Base-by-base conservation (phyloP, 192 early-diverging fungal species). In the Backusella luteola region DNA sequence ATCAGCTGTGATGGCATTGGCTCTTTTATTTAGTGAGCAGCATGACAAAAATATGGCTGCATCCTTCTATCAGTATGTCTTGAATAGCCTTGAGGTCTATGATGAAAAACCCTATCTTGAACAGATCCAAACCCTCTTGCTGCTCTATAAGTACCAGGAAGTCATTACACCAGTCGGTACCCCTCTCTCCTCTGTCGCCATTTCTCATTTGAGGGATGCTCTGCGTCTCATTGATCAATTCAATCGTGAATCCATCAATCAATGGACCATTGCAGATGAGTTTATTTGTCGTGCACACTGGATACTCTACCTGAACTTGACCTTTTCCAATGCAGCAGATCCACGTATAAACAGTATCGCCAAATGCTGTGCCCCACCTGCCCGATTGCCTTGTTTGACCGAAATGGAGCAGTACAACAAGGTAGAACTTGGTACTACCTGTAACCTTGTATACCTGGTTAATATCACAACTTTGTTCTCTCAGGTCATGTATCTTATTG, bases 131-230 rank as follows among this genome's bases (percentile, higher is more conserved):
- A 75, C 66, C 14, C 41, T 75, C 4, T 44, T 75, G 6, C 34
- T 75, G 17, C 34, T 75, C 7, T 75, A 75, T 17, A 75, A 75
- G 49, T 67, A 75, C 67, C 59, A 75, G 21, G 74, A 75, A 11
- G 15, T 75, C 4, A 36, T 67, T 44, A 75, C 74, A 11, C 74
- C 74, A 12, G 66, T 66, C 11, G 74, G 66, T 34, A 67, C 38
- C 6, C 63, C 11, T 6, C 21, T 75, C 29, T 41, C 74, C 17
- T 19, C 38, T 38, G 21, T 32, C n/a, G 74, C 63, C 14, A 42
- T 67, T 46, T 17, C 17, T 11, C 39, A 23, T n/a, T 44, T 75
- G 63, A 67, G 29, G 6, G 36, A 66, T 42, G 74, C 63, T 34
- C 14, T 67, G 29, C 32, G 6, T 14, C 26, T 67, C 29, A 26